phyloP scores from a whole-genome alignment of 208 protist genomes.

The Trypanosomatidae sp. region DNA sequence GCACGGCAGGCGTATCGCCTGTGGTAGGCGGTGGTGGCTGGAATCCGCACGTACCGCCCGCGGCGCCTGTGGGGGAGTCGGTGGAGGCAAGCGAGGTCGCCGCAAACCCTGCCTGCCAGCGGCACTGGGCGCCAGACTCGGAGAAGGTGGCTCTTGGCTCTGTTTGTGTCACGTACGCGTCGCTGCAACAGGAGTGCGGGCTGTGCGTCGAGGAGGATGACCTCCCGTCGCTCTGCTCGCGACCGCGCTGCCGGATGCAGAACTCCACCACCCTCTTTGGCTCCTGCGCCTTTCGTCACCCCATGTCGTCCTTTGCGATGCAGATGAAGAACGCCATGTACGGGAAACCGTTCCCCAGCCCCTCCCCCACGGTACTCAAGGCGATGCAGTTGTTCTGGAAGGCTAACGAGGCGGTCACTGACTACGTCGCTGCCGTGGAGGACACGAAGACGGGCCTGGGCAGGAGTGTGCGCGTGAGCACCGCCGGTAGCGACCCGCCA shows the following conservation, averaged over 20 bases:
- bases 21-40: constrained; percentile 54
- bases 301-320: constrained; percentile 28
- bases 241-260: constrained; percentile 49
- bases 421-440: constrained; percentile 16
- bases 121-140: constrained; percentile 17
- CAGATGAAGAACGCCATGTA: constrained; percentile 46
- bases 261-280: constrained; percentile 44
- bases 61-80: constrained; percentile 3
- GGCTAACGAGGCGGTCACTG: constrained; percentile 39
- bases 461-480: background rate
- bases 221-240: constrained; percentile 41
- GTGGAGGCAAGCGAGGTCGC: constrained; percentile 16
- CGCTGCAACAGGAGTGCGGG: constrained; percentile 53
- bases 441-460: background rate
- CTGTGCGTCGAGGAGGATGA: constrained; percentile 43
- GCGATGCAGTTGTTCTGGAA: constrained; percentile 43
- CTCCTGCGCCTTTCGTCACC: constrained; percentile 39
- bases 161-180: constrained; percentile 58
- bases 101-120: constrained; percentile 33
- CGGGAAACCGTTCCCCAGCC: constrained; percentile 32
- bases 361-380: constrained; percentile 33
- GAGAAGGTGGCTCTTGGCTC: constrained; percentile 51
- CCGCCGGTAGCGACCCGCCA: background rate
- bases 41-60: constrained; percentile 20
- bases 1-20: constrained; percentile 53